Percentiles rank a stretch among this genome's conserved stretches.
These are phyloP conservation scores for Fraxinus anomala DNA, from an alignment of 257 asterid species.

Conservation along the genomic window DNA sequence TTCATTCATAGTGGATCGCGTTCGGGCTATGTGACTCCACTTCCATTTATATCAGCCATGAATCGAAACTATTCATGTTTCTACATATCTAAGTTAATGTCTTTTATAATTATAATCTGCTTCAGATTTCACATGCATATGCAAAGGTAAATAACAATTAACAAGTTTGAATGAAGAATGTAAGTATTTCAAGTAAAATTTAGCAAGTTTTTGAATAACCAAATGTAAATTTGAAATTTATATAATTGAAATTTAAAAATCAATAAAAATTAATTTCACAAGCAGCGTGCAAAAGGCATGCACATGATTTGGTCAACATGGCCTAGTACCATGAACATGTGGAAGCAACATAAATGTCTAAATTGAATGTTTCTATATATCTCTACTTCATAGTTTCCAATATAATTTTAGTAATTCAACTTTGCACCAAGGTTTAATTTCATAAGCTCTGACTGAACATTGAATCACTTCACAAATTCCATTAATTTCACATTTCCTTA, in stretches of 20 bases:
- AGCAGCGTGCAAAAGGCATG: not conserved
- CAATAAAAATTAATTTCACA: not conserved
- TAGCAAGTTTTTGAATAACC: too few species aligned
- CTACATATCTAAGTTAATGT: too few species aligned
- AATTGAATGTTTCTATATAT: too few species aligned
- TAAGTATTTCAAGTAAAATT: not conserved
- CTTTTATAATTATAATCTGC: too few species aligned
- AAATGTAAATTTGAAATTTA: too few species aligned
- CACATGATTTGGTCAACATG: not conserved
- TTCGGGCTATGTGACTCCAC: not conserved
- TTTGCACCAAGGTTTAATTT: not conserved
- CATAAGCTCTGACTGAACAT: not conserved
- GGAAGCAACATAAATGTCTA: not conserved
- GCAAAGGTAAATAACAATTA: too few species aligned
- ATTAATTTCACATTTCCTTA: too few species aligned
- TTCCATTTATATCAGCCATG: not conserved
- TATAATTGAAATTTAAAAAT: too few species aligned
- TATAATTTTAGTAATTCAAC: not conserved
- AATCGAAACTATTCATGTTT: not conserved
- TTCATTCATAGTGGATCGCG: not conserved
- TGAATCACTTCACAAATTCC: too few species aligned
- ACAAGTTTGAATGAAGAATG: too few species aligned
- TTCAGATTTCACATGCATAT: too few species aligned
- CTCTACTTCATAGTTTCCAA: too few species aligned
- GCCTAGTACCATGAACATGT: not conserved